These are phyloP conservation scores for Cerrena zonata DNA, from an alignment of 1,284 basidiomycete genomes.

Conservation along the genomic window DNA sequence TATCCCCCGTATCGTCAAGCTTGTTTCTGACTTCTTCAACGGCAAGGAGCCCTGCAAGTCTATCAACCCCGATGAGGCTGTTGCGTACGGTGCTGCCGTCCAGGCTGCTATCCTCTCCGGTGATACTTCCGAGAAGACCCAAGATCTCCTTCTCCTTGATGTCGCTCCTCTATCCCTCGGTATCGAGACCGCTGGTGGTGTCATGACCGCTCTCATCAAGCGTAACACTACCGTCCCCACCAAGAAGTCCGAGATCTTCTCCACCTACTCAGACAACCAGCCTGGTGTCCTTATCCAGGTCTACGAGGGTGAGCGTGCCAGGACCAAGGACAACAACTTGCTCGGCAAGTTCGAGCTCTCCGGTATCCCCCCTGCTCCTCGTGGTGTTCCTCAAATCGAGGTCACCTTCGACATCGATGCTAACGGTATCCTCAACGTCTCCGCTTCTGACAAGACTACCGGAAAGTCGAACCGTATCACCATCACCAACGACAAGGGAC, in stretches of 20 bases:
- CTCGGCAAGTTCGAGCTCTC: conserved; percentile 99
- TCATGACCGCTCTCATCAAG: conserved; percentile 96
- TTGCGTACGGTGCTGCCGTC: conserved; percentile 98
- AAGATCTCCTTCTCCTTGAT: conserved; percentile 94
- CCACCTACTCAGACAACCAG: conserved; percentile 98
- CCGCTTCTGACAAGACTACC: conserved; percentile 94
- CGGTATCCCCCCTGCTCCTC: conserved; percentile 95
- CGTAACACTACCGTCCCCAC: conserved; percentile 98
- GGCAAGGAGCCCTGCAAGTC: conserved; percentile 93
- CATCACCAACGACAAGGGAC: conserved; percentile 98
- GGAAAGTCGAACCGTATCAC: conserved; percentile 95
- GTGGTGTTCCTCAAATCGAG: conserved; percentile 97
- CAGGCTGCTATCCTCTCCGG: conserved; percentile 98
- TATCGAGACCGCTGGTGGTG: conserved; percentile 99
- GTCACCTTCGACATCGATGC: conserved; percentile 99
- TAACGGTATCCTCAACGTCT: conserved; percentile 96
- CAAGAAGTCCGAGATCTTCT: conserved; percentile 99
- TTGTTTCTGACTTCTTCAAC: conserved; percentile 98
- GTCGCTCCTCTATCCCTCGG: conserved; percentile 93
- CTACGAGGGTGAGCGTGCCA: conserved; percentile 97
- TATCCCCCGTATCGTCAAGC: conserved; percentile 97
- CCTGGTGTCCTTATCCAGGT: conserved; percentile 98
- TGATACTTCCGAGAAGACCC: conserved; percentile 96
- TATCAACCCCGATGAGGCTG: conserved; percentile 99
- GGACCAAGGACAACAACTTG: conserved; percentile 98